These are phyloP conservation scores for Yarrowia sp. DNA, from an alignment of 805 yeast genomes.

Conservation along the genomic window DNA sequence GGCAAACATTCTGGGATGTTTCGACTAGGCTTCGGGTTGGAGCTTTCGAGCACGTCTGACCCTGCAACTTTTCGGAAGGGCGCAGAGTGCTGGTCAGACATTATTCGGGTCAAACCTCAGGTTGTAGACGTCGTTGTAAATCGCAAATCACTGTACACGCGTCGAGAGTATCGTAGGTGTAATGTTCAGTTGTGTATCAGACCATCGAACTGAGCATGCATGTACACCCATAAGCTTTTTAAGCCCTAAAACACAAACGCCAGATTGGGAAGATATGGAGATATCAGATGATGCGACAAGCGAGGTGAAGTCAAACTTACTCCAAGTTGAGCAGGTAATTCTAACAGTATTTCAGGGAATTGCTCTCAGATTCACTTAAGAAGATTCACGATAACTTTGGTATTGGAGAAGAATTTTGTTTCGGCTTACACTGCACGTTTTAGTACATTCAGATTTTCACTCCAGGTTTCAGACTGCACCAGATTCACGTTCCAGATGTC, in stretches of 20 bases:
- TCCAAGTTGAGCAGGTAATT: too few relatives aligned
- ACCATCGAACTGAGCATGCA: constrained; percentile 12
- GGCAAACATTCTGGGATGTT: constrained; percentile 20
- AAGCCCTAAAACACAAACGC: not conserved
- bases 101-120: not conserved
- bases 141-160: not conserved
- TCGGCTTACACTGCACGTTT: too few relatives aligned
- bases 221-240: not conserved
- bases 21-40: not conserved
- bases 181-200: too few relatives aligned
- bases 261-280: not conserved
- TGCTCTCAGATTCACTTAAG: too few relatives aligned
- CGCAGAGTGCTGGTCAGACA: constrained; percentile 23
- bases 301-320: too few relatives aligned
- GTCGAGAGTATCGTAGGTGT: too few relatives aligned
- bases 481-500: too few relatives aligned
- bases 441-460: too few relatives aligned
- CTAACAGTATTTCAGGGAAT: too few relatives aligned
- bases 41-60: constrained; percentile 22
- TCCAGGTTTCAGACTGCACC: too few relatives aligned
- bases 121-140: not conserved
- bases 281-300: not conserved
- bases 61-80: constrained; percentile 6
- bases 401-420: too few relatives aligned
- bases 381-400: too few relatives aligned